Evolutionary conservation across 345 rosid species (phyloP), one percentile per base, ranked within the genome.

Genomic region (Populus davidiana): DNA sequence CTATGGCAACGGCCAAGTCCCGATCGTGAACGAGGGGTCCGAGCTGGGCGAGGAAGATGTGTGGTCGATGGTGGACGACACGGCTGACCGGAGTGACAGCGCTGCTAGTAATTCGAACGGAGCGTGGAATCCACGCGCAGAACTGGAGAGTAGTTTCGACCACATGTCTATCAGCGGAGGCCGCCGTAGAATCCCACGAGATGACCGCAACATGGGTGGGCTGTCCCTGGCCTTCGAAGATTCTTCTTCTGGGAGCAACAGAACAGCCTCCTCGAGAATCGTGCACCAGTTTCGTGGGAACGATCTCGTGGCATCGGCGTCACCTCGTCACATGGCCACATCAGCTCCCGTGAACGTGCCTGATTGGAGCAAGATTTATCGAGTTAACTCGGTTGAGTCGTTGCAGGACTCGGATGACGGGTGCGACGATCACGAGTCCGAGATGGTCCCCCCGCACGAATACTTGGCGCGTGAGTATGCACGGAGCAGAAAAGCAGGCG

Each of bases 341-440:
- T 95, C 99, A 61, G 97, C 92, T 13, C 99, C 99, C 11, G 79
- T 95, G 76, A 88, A 93, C 87, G 98, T 95, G 27, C 99, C 99
- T 38, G 96, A 93, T 69, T 95, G 99, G 99, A 90, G 96, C 86
- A 86, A 91, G 88, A 91, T 95, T 5, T 88, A 89, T 78, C 86
- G 93, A 41, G 94, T 88, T 2, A 79, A 90, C 85, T 95, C 99
- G 71, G 94, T 86, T 1, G 99, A 91, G 86, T 93, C 96, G 75
- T 76, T 93, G 74, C 94, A 87, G 14, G 94, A 87, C 75, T 89
- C 87, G 27, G 97, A 88, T 29, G 96, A 88, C n/a, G 90, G 86
- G 78, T 36, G 81, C 23, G 87, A 85, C 7, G 96, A 91, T 21
- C 79, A 67, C 20, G 96, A 88, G 10, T 77, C 83, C 36, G 93